Evolutionary conservation across 208 protist species (phyloP).

Genomic region (Leishmania tarentolae): DNA sequence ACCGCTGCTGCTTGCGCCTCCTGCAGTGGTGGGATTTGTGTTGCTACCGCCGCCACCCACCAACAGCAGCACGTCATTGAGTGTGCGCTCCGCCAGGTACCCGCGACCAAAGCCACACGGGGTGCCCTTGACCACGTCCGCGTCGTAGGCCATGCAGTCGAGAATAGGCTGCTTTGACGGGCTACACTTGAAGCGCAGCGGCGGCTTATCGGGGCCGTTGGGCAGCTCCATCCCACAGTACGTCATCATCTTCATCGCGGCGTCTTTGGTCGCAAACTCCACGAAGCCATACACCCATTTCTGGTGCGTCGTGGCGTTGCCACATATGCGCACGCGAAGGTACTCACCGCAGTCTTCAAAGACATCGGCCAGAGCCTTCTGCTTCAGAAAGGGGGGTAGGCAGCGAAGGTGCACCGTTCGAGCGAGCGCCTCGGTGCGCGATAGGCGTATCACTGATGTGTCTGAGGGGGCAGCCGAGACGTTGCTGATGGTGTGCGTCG

Average conservation of each 20-base stretch:
- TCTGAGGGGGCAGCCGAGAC: constrained; percentile 11
- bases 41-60: constrained; percentile 11
- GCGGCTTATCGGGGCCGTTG: constrained; percentile 44
- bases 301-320: constrained; percentile 42
- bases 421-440: constrained; percentile 30
- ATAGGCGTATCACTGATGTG: constrained; percentile 14
- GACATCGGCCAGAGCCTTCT: constrained; percentile 50
- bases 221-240: constrained; percentile 51
- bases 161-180: constrained; percentile 60
- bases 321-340: constrained; percentile 54
- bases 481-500: constrained; percentile 1
- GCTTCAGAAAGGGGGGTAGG: constrained; percentile 49
- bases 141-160: constrained; percentile 61
- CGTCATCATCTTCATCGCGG: constrained; percentile 38
- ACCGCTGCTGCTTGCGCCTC: background rate
- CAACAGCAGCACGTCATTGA: constrained; percentile 51
- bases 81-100: constrained; percentile 39
- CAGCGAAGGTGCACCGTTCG: constrained; percentile 65
- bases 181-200: constrained; percentile 62
- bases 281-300: constrained; percentile 75
- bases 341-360: constrained; percentile 45
- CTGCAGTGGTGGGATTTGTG: background rate
- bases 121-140: constrained; percentile 36
- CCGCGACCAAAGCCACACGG: constrained; percentile 49
- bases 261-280: constrained; percentile 43